Base-by-base conservation (phyloP, 2,329 filamentous ascomycete genomes). In the Fusarium sterilihyphosum region DNA sequence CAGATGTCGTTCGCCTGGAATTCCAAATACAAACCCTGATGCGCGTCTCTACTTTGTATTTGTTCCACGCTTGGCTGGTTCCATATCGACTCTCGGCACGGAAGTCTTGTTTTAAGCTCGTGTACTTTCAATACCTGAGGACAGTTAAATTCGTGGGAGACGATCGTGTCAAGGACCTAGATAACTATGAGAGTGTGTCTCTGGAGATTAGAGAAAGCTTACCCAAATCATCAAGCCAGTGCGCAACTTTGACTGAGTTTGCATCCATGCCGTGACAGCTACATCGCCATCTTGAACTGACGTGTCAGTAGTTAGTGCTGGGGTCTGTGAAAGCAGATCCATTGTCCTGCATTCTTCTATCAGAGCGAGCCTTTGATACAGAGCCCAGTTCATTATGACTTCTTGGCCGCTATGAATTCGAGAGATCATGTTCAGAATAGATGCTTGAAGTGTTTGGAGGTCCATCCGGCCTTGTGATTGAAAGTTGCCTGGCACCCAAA, bases 201-300 rank as follows among this genome's bases (percentile, higher is more conserved):
- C 31, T 52, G 6, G 18, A 40, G 17, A 20, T 4, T 9, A 26
- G 22, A 31, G 24, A 10, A 20, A 24, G 37, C 65, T 16, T 69
- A 70, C 67, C 67, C 67, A 70, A 24, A 70, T 35, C 65, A 70
- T 70, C 31, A 68, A 26, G 11, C 64, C 65, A 22, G 65, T 68
- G 35, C 65, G 40, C 20, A 68, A 26, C 14, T 68, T 41, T 8
- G 65, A 62, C n/a, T 68, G 65, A 41, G 64, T 37, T 53, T 47
- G 47, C 7, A 62, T 16, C 65, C 65, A 68, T 49, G 43, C 40
- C n/a, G 35, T 24, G 24, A 68, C 20, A 24, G 41, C 11, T 18
- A 37, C 18, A 10, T 26, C 20, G 17, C 41, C 10, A 41, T 44
- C 26, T 5, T 53, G 22, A 33, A 16, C 8, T n/a, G n/a, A 8